Evolutionary conservation across 116 monocot species (phyloP), one percentile per base, ranked within the genome.

Genomic region (Trichopus zeylanicus): DNA sequence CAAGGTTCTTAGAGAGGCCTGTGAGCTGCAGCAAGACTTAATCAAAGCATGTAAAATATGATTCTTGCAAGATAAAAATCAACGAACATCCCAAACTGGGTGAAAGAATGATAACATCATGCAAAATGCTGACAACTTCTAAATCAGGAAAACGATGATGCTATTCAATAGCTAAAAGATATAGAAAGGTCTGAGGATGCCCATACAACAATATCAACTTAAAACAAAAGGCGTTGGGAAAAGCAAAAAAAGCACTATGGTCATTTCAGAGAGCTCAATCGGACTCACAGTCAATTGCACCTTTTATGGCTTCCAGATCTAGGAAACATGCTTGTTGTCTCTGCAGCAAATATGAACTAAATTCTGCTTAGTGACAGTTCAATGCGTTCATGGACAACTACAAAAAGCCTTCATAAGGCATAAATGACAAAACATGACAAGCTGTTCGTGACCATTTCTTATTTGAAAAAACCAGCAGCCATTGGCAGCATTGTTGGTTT

Each of bases 301-400:
- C 59, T 68, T 82, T 85, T 66, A 98, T 88, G 56, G 98, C 88
- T 59, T 91, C 98, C 69, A 98, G 51, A 48, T 98, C 92, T 26
- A 87, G 88, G 49, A 75, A 98, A 55, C 92, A 98, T 26, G 88
- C 49, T 48, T 85, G 77, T 71, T 78, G 82, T 55, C 78, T 85
- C 98, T 98, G 64, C 27, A 63, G 12, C 7, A 29, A 70, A 63
- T 30, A 59, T 57, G 20, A 38, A 51, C 48, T 4, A 6, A 20
- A 8, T 24, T 20, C 23, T 42, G 18, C 13, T 12, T 10, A n/a
- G n/a, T 20, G 20, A 19, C 19, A 61, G 47, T 19, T 25, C 6
- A 23, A n/a, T n/a, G n/a, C n/a, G n/a, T n/a, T n/a, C n/a, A n/a
- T n/a, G n/a, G n/a, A n/a, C n/a, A n/a, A n/a, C n/a, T n/a, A n/a